phyloP scores from a whole-genome alignment of 1,284 basidiomycete species.

The Bjerkandera adusta region DNA sequence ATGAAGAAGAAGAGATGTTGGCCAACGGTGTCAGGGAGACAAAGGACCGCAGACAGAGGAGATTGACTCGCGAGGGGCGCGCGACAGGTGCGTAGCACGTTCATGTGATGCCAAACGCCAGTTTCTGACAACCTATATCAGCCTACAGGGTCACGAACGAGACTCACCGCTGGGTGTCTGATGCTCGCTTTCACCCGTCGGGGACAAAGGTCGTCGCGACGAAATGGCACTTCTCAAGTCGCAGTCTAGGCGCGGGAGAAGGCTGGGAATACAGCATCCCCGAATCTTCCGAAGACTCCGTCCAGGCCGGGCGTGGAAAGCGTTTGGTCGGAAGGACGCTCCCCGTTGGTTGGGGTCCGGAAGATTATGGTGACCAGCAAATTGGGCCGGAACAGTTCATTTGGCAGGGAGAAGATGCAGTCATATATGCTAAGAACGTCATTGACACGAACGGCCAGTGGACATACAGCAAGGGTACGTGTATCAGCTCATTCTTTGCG shows the following conservation, averaged over 20 bases:
- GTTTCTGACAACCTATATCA: conserved; percentile 22
- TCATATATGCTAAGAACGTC: conserved; percentile 68
- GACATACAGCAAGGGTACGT: conserved; percentile 60
- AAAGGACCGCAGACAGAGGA: conserved; percentile 39
- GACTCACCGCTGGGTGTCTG: conserved; percentile 66
- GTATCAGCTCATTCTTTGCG: not conserved
- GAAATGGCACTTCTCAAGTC: conserved; percentile 66
- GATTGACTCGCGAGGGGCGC: conserved; percentile 61
- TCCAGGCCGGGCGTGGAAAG: conserved; percentile 48
- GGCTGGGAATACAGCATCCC: conserved; percentile 64
- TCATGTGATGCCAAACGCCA: not conserved
- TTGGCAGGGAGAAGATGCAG: conserved; percentile 52
- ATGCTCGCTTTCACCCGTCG: conserved; percentile 67
- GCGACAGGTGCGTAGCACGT: conserved; percentile 39
- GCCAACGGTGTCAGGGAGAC: conserved; percentile 50
- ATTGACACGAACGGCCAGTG: conserved; percentile 49
- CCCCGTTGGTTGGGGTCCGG: conserved; percentile 56
- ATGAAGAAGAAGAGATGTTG: conserved; percentile 48
- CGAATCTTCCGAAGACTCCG: conserved; percentile 23
- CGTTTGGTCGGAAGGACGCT: conserved; percentile 54
- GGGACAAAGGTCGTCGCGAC: conserved; percentile 62
- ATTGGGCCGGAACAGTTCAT: conserved; percentile 71
- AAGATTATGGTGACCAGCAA: conserved; percentile 62
- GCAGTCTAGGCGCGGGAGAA: conserved; percentile 68
- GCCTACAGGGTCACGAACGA: conserved; percentile 69